phyloP scores from a whole-genome alignment of 768 basidiomycete species.

The Mycena chlorophos region DNA sequence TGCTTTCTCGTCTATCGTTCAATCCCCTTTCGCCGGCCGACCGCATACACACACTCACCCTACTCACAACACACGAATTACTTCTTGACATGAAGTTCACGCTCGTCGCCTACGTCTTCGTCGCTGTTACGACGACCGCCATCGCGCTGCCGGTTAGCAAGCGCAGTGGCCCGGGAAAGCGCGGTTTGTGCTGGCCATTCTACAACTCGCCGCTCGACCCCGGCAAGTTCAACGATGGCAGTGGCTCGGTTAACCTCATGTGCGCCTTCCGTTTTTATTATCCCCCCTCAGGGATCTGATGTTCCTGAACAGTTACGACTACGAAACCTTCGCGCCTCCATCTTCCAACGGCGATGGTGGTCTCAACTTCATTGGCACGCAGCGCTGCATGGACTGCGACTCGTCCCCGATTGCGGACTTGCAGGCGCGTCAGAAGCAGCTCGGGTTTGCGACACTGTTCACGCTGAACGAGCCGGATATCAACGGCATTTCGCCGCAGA shows the following conservation, averaged over 20 bases:
- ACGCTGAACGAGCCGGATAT: conserved; percentile 38
- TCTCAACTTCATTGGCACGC: conserved; percentile 41
- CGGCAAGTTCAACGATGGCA: conserved; percentile 29
- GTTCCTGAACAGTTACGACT: conserved; percentile 34
- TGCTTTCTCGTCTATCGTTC: too few species aligned
- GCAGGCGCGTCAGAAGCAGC: conserved; percentile 30
- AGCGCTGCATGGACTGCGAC: conserved; percentile 37
- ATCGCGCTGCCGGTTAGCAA: conserved; percentile 16
- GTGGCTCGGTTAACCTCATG: conserved; percentile 33
- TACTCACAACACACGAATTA: neutral
- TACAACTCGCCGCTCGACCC: conserved; percentile 32
- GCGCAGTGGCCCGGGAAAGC: conserved; percentile 34
- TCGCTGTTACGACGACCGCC: conserved; percentile 11
- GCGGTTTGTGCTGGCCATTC: conserved; percentile 39
- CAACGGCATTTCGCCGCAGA: conserved; percentile 27
- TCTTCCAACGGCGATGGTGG: conserved; percentile 38
- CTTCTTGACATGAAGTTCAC: conserved; percentile 13
- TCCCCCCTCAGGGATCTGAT: neutral
- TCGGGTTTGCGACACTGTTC: conserved; percentile 19
- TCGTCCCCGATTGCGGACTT: conserved; percentile 37
- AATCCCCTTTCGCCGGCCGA: too few species aligned
- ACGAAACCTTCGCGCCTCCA: conserved; percentile 35
- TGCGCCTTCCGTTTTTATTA: neutral
- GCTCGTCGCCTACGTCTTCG: neutral
- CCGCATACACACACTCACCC: too few species aligned